phyloP scores from a whole-genome alignment of 106 monocot species.

The Dactylorhiza incarnata region DNA sequence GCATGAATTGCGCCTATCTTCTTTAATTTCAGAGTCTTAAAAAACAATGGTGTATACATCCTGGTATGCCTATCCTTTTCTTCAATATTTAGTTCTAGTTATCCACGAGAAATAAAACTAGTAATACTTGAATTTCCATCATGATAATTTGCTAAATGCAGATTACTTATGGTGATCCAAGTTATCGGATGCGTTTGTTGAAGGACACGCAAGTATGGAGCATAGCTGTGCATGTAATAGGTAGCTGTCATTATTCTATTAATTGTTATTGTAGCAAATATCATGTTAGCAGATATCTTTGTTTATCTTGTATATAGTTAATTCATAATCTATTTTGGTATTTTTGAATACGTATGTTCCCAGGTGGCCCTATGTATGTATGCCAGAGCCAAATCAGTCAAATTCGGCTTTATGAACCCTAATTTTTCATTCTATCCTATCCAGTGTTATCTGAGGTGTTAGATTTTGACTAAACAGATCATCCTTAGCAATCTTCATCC shows the following conservation, averaged over 20 bases:
- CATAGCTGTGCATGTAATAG: slow-evolving; percentile 80
- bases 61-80: slow-evolving; percentile 47
- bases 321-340: background rate
- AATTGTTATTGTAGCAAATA: background rate
- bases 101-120: background rate
- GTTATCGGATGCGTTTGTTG: slow-evolving; percentile 60
- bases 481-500: too few relatives aligned
- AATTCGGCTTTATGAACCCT: too few relatives aligned
- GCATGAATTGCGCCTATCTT: background rate
- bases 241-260: slow-evolving; percentile 20
- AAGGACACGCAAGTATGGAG: slow-evolving; percentile 49
- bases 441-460: too few relatives aligned
- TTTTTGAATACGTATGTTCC: background rate
- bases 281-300: background rate
- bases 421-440: too few relatives aligned
- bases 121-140: too few relatives aligned
- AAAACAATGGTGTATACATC: slow-evolving; percentile 83
- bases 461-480: too few relatives aligned
- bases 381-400: too few relatives aligned
- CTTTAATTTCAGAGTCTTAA: slow-evolving; percentile 56
- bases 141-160: slow-evolving; percentile 19
- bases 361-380: too few relatives aligned
- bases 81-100: background rate
- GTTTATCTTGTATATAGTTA: background rate
- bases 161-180: slow-evolving; percentile 99